These are phyloP conservation scores for Torulaspora pretoriensis DNA, from an alignment of 1,139 yeast genomes.

Conservation along the genomic window DNA sequence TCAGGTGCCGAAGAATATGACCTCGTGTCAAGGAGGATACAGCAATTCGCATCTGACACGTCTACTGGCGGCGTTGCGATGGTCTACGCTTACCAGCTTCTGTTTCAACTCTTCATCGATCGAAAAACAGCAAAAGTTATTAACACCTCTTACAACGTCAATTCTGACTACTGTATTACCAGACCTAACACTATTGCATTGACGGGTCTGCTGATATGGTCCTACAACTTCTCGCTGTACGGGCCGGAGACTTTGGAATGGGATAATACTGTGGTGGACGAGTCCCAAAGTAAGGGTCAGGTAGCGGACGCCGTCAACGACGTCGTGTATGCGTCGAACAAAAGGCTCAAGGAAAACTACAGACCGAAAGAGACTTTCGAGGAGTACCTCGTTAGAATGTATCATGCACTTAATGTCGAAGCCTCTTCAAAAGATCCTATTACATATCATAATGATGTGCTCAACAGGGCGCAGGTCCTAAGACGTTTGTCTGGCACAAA, in stretches of 20 bases:
- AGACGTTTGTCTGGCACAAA: constrained; percentile 38
- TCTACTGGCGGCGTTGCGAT: constrained; percentile 47
- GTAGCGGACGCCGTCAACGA: constrained; percentile 12
- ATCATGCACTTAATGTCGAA: constrained; percentile 16
- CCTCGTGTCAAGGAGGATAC: constrained; percentile 49
- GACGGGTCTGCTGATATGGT: constrained; percentile 54
- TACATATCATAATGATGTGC: constrained; percentile 39
- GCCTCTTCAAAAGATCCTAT: constrained; percentile 25
- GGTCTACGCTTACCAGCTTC: constrained; percentile 58
- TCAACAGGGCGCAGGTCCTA: constrained; percentile 31
- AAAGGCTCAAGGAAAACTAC: constrained; percentile 18
- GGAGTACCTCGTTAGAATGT: constrained; percentile 22
- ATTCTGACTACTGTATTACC: constrained; percentile 51
- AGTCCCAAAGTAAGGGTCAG: constrained; percentile 12
- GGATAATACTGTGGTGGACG: constrained; percentile 31
- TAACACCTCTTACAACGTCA: constrained; percentile 42
- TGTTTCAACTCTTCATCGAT: constrained; percentile 60
- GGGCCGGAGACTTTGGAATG: constrained; percentile 54
- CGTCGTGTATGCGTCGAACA: constrained; percentile 19
- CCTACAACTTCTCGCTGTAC: constrained; percentile 47
- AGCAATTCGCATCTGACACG: constrained; percentile 24
- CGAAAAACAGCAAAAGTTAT: constrained; percentile 37
- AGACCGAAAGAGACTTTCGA: constrained; percentile 29
- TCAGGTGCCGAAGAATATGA: constrained; percentile 54
- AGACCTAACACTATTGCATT: constrained; percentile 54